Base-by-base conservation (phyloP, 352 stramenopile genomes). In the Pythium graminicola region DNA sequence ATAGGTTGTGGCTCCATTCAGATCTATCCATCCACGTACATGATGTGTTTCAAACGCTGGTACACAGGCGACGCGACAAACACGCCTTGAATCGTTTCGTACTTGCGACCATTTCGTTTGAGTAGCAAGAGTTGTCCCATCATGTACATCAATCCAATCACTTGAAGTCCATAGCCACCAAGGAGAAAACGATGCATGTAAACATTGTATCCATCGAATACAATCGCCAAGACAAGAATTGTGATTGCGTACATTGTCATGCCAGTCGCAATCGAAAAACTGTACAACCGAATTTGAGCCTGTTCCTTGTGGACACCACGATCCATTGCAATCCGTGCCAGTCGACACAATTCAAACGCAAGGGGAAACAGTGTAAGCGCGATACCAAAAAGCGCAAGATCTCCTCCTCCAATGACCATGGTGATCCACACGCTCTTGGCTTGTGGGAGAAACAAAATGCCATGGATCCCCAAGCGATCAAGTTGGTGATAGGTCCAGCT, bases 241-340 rank as follows among this genome's bases (percentile, higher is more conserved):
- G 69, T 31, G 3, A 20, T 33, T 2, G 54, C 53, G 38, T 72
- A 84, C 4, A 73, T 35, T 4, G 58, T 22, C 6, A 86, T 31
- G 0, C 53, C 6, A 11, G 51, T 51, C 28, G 72, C 60, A 7
- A 81, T 55, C 1, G 28, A 20, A 3, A 11, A 7, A 11, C 53
- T 43, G 54, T 86, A 86, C 23, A 68, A 31, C 1, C 52, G 43
- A 53, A 85, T 84, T 16, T 69, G 66, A 4, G 45, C 54, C 22
- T 63, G 43, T 44, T 89, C 78, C n/a, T 70, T 72, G 1, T 19
- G 32, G 5, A 55, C 51, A 6, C 78, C 78, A 28, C 78, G 59
- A 35, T 89, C 78, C 78, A 89, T 89, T 7, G 73, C 72, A 27
- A 73, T 81, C 16, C 56, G 47, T 7, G 69, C 78, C 35, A 89